These are phyloP conservation scores for Ajuga reptans DNA, from an alignment of 305 asterid genomes.

Conservation along the genomic window DNA sequence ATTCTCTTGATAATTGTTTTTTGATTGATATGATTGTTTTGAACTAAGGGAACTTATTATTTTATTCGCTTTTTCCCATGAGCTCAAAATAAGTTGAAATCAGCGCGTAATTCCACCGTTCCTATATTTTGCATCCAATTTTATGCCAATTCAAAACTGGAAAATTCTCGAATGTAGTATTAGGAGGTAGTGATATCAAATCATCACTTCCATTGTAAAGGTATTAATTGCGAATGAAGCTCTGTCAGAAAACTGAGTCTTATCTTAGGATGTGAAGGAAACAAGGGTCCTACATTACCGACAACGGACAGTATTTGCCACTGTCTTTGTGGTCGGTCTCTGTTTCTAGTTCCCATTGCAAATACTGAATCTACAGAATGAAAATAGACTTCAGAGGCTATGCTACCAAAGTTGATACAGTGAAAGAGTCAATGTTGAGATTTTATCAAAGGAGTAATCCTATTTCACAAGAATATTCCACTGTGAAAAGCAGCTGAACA, in stretches of 20 bases:
- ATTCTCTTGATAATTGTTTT: background rate
- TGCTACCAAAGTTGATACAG: background rate
- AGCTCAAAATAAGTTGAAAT: background rate
- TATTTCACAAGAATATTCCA: background rate
- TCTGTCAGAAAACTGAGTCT: background rate
- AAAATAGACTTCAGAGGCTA: background rate
- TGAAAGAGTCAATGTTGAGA: background rate
- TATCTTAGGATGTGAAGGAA: background rate
- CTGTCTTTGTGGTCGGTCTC: background rate
- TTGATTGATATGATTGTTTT: background rate
- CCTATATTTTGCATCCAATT: background rate
- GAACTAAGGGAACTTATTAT: background rate
- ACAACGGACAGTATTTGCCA: background rate
- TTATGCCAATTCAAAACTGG: background rate
- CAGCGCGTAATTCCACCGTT: background rate
- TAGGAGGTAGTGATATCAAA: background rate
- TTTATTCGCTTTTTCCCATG: background rate
- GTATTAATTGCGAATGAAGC: background rate
- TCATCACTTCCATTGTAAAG: background rate
- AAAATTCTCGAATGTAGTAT: background rate
- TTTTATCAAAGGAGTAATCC: background rate
- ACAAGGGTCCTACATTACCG: background rate
- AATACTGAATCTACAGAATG: background rate
- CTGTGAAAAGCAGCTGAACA: background rate
- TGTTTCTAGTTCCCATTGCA: background rate